Evolutionary conservation across 2,329 filamentous ascomycete genomes (phyloP).

Genomic region (Penicillium sp.): DNA sequence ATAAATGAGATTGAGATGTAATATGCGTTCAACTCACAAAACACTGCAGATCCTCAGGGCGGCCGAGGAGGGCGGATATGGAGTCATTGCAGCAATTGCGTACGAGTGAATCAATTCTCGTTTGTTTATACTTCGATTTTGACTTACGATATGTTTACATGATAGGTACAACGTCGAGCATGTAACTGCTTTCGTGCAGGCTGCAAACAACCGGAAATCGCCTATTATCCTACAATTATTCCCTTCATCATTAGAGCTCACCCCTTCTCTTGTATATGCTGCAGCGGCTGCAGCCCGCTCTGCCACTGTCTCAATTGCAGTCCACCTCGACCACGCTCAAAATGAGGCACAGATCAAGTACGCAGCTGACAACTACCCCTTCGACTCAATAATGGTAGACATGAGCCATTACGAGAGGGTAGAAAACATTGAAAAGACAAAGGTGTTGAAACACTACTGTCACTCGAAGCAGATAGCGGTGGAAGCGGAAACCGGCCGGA

Average conservation of each 20-base stretch:
- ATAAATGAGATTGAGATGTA: too few relatives aligned
- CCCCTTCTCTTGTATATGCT: background rate
- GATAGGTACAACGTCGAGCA: background rate
- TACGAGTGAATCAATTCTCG: background rate
- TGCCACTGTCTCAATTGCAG: background rate
- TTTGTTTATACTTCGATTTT: background rate
- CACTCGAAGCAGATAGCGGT: background rate
- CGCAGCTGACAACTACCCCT: background rate
- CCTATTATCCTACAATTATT: background rate
- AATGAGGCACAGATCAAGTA: background rate
- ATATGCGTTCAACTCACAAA: too few relatives aligned
- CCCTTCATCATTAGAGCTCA: background rate
- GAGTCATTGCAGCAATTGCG: background rate
- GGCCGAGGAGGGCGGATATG: background rate
- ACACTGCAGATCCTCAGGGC: background rate
- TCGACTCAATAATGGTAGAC: background rate
- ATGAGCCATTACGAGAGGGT: conserved; percentile 1
- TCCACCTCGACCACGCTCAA: background rate
- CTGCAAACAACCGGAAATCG: background rate
- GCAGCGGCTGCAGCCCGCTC: background rate
- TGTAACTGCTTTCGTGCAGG: background rate
- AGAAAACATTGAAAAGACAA: background rate
- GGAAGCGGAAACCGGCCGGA: background rate
- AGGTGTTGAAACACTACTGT: background rate
- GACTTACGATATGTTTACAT: too few relatives aligned